Evolutionary conservation across 495 filamentous ascomycete genomes (phyloP).

Genomic region (Talaromyces wortmannii): DNA sequence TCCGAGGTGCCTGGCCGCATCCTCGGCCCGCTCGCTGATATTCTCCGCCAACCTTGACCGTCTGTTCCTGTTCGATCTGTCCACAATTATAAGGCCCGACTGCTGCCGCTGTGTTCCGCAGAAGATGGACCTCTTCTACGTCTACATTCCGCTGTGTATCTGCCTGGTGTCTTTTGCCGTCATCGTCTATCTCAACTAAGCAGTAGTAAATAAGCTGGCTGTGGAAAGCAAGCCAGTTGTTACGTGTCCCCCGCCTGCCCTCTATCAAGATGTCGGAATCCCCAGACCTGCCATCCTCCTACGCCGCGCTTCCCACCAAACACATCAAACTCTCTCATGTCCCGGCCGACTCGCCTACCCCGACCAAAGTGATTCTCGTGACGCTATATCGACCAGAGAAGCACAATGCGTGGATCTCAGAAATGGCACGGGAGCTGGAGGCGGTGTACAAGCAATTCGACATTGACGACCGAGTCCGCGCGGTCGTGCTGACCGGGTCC

Average conservation of each 20-base stretch:
- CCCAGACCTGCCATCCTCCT: conserved; percentile 14
- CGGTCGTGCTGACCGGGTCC: conserved; percentile 46
- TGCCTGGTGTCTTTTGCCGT: conserved; percentile 38
- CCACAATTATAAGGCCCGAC: too few relatives aligned
- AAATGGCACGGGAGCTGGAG: conserved; percentile 46
- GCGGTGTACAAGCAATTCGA: conserved; percentile 43
- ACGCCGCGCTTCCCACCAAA: conserved; percentile 28
- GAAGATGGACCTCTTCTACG: conserved; percentile 26
- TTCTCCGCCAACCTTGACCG: too few relatives aligned
- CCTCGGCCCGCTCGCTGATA: too few relatives aligned
- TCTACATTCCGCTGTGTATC: conserved; percentile 36
- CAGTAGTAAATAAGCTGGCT: too few relatives aligned
- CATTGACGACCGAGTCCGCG: conserved; percentile 42
- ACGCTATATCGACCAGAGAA: conserved; percentile 47
- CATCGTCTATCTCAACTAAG: conserved; percentile 31
- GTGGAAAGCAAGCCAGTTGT: not conserved
- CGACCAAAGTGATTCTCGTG: conserved; percentile 45
- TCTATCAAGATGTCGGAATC: not conserved
- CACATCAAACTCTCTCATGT: conserved; percentile 45
- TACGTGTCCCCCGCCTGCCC: not conserved
- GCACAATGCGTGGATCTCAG: conserved; percentile 51
- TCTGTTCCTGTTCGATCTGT: too few relatives aligned
- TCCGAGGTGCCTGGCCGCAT: too few relatives aligned
- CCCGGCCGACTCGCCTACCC: conserved; percentile 28
- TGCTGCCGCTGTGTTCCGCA: not conserved